Evolutionary conservation across 164 flowering plant genomes (phyloP).

Genomic region (Kingdonia uniflora): DNA sequence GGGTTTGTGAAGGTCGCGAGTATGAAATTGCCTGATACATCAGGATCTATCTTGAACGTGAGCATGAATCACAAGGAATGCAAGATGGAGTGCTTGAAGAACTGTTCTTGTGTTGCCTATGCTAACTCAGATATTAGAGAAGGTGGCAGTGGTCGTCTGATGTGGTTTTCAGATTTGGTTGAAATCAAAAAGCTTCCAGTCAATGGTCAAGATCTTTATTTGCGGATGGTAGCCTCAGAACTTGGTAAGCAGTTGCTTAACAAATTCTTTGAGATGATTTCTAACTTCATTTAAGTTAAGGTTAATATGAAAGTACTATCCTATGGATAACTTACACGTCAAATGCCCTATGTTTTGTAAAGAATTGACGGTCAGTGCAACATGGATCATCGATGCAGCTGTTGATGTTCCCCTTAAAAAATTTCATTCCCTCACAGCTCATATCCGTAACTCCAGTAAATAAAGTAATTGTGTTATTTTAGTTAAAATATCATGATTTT

Average conservation of each 20-base stretch:
- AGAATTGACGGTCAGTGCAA: no score
- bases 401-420: no score
- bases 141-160: constrained; percentile 19
- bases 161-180: constrained; percentile 22
- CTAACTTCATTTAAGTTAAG: no score
- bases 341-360: no score
- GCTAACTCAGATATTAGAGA: constrained; percentile 5
- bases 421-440: no score
- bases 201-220: constrained; percentile 17
- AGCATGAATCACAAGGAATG: constrained; percentile 21
- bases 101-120: constrained; percentile 32
- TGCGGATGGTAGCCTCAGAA: constrained; percentile 20
- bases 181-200: constrained; percentile 8
- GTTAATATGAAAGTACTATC: no score
- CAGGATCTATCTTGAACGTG: constrained; percentile 6
- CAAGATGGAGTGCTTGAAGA: constrained; percentile 10
- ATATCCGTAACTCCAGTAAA: no score
- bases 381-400: no score
- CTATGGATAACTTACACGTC: no score
- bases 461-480: no score
- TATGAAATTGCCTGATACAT: constrained; percentile 24
- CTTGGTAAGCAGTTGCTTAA: constrained; percentile 4
- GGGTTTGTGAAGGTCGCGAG: constrained; percentile 6
- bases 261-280: not conserved
- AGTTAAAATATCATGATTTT: not conserved